Percentiles rank a stretch among this genome's conserved stretches.
These are phyloP conservation scores for Fraxinus floribunda DNA, from an alignment of 305 asterid species.

Conservation along the genomic window DNA sequence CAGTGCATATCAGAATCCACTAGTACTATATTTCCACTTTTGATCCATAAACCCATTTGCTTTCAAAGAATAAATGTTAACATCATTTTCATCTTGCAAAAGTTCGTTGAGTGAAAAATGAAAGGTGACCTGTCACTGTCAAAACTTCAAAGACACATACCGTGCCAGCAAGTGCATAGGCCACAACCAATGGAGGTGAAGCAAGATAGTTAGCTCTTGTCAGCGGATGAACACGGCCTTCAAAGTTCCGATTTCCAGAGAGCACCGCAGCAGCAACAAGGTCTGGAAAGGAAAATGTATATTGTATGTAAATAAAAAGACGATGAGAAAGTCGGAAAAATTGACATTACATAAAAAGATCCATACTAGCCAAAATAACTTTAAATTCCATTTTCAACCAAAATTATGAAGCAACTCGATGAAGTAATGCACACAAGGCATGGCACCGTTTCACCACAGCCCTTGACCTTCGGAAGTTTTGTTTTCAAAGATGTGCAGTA, in stretches of 20 bases:
- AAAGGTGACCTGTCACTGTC: background rate
- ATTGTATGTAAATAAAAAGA: background rate
- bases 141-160: slow-evolving; percentile 35
- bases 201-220: slow-evolving; percentile 92
- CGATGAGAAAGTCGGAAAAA: background rate
- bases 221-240: slow-evolving; percentile 89
- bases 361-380: background rate
- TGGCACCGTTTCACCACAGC: background rate
- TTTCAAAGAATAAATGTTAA: background rate
- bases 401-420: background rate
- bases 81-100: background rate
- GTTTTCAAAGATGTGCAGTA: background rate
- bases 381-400: background rate
- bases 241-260: slow-evolving; percentile 86
- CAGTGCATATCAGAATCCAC: background rate
- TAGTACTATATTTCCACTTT: background rate
- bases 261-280: slow-evolving; percentile 89
- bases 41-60: background rate
- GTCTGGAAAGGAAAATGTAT: slow-evolving; percentile 41
- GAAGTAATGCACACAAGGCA: background rate
- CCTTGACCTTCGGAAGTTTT: background rate
- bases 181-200: slow-evolving; percentile 83
- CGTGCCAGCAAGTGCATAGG: slow-evolving; percentile 95
- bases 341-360: background rate
- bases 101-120: background rate